These are phyloP conservation scores for Trichothecium sympodiale DNA, from an alignment of 2,329 filamentous ascomycete species.

Conservation along the genomic window DNA sequence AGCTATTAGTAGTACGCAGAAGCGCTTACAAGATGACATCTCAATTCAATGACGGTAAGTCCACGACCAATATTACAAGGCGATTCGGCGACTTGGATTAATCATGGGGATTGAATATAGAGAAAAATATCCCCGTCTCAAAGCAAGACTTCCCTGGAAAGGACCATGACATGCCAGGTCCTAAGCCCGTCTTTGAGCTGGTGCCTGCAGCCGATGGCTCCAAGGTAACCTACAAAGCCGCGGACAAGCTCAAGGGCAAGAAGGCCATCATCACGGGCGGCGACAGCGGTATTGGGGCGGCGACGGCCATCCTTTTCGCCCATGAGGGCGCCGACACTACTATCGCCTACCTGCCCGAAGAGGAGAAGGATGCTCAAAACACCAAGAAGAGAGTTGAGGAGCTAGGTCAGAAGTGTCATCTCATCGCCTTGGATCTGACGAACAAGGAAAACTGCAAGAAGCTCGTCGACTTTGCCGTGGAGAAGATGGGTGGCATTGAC, in stretches of 20 bases:
- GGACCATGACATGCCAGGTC: constrained; percentile 16
- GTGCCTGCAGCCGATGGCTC: constrained; percentile 58
- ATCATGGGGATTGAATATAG: too few species aligned
- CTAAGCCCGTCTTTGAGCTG: constrained; percentile 47
- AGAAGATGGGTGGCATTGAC: constrained; percentile 58
- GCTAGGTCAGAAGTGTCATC: constrained; percentile 53
- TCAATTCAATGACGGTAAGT: constrained; percentile 11
- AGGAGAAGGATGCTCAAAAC: constrained; percentile 65
- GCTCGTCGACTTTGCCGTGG: constrained; percentile 53
- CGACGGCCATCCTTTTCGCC: constrained; percentile 65
- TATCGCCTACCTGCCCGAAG: constrained; percentile 64
- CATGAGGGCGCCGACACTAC: constrained; percentile 68
- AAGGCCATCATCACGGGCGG: constrained; percentile 73
- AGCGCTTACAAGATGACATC: constrained; percentile 4
- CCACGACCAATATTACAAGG: neutral
- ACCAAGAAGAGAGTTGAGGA: constrained; percentile 62
- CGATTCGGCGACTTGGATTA: constrained; percentile 30
- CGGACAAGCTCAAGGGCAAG: constrained; percentile 64
- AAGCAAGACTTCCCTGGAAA: constrained; percentile 18
- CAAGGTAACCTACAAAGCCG: constrained; percentile 60
- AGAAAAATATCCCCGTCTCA: constrained; percentile 31
- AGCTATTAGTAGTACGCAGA: neutral
- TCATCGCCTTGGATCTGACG: constrained; percentile 54
- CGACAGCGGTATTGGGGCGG: constrained; percentile 68
- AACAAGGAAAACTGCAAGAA: constrained; percentile 58